phyloP scores from a whole-genome alignment of 345 rosid species.

The Salix brachista region DNA sequence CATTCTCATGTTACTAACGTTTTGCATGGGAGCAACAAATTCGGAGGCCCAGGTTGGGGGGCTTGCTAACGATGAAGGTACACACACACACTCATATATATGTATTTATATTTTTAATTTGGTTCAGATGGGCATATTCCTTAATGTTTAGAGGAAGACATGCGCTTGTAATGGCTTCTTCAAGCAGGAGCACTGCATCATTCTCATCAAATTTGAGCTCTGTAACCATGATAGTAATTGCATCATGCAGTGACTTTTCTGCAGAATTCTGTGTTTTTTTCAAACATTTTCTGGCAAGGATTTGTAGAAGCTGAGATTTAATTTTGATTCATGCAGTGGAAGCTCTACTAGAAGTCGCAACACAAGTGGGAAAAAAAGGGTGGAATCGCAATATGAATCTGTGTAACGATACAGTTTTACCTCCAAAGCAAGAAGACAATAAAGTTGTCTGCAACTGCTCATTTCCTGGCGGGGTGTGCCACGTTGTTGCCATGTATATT shows the following conservation, averaged over 20 bases:
- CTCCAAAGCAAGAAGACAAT: background rate
- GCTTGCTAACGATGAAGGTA: background rate
- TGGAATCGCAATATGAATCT: constrained; percentile 1
- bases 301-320: too few species aligned
- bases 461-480: background rate
- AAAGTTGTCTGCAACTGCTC: background rate
- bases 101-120: background rate
- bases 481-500: constrained; percentile 5
- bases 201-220: too few species aligned
- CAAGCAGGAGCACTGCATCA: too few species aligned
- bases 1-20: background rate
- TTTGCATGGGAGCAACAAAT: too few species aligned
- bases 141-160: too few species aligned
- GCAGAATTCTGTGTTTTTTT: too few species aligned
- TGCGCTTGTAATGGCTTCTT: too few species aligned
- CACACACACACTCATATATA: background rate
- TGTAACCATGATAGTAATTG: too few species aligned
- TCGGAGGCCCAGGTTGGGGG: too few species aligned
- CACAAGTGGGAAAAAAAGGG: constrained; percentile 4
- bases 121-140: too few species aligned
- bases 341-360: constrained; percentile 1
- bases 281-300: too few species aligned
- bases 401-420: background rate
- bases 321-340: background rate
- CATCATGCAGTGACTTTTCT: too few species aligned